phyloP scores from a whole-genome alignment of 140 eudicot genomes.

The Senecio squalidus region DNA sequence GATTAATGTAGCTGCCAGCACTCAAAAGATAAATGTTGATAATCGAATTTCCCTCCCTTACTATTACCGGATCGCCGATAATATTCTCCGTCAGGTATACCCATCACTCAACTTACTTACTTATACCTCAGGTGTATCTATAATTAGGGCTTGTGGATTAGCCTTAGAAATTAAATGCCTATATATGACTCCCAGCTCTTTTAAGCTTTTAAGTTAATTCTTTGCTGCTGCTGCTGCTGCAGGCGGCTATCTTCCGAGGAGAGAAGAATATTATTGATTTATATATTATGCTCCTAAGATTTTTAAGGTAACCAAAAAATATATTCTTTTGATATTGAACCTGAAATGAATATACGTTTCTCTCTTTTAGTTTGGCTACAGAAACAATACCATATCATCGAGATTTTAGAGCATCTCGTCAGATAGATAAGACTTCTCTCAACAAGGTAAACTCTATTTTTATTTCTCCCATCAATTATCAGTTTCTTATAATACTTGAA shows the following conservation, averaged over 20 bases:
- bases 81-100: conserved; percentile 76
- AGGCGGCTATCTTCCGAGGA: conserved; percentile 90
- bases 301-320: conserved; percentile 67
- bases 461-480: not conserved
- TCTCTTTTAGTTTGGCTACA: conserved; percentile 65
- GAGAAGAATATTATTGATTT: conserved; percentile 77
- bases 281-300: conserved; percentile 86
- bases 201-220: not conserved
- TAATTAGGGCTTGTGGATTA: too few species aligned
- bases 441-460: conserved; percentile 43
- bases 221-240: too few species aligned
- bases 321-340: not conserved
- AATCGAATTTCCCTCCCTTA: conserved; percentile 67
- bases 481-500: not conserved
- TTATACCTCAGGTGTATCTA: too few species aligned
- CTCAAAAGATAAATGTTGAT: conserved; percentile 65
- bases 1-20: conserved; percentile 60
- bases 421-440: conserved; percentile 42
- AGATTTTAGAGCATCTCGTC: conserved; percentile 61
- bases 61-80: conserved; percentile 86
- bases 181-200: not conserved
- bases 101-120: not conserved
- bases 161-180: too few species aligned
- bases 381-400: conserved; percentile 95
- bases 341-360: conserved; percentile 14